These are phyloP conservation scores for Geotrichum klebahnii DNA, from an alignment of 1,139 yeast species.

Conservation along the genomic window DNA sequence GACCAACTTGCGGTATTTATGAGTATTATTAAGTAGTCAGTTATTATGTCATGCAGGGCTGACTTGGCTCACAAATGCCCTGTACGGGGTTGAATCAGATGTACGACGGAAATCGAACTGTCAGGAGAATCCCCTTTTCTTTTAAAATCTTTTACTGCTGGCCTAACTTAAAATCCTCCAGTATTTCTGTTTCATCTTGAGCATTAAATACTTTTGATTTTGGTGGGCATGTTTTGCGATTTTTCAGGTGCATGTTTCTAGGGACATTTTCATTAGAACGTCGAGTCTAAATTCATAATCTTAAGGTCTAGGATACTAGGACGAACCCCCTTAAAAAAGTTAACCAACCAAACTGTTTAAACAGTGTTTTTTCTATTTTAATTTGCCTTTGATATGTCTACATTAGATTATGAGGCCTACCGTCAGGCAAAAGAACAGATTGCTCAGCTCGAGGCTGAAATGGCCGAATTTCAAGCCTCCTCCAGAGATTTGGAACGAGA, in stretches of 20 bases:
- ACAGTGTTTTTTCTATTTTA: neutral
- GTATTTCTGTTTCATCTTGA: neutral
- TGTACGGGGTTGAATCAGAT: too few relatives aligned
- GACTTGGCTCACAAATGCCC: neutral
- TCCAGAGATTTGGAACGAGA: constrained; percentile 39
- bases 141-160: neutral
- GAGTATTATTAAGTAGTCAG: neutral
- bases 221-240: neutral
- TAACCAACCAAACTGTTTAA: neutral
- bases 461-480: constrained; percentile 39
- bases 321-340: constrained; percentile 4
- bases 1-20: neutral
- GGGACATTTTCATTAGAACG: too few relatives aligned
- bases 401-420: constrained; percentile 21
- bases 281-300: neutral
- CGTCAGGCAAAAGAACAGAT: constrained; percentile 34
- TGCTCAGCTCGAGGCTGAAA: constrained; percentile 38
- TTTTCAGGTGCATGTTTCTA: too few relatives aligned
- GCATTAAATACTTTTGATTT: neutral
- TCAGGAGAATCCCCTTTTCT: neutral
- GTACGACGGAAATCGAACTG: neutral
- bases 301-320: neutral
- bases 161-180: neutral
- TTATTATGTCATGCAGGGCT: neutral
- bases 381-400: neutral